These are phyloP conservation scores for Xerocomus cyaneibrunnescens DNA, from an alignment of 1,284 basidiomycete species.

Conservation along the genomic window DNA sequence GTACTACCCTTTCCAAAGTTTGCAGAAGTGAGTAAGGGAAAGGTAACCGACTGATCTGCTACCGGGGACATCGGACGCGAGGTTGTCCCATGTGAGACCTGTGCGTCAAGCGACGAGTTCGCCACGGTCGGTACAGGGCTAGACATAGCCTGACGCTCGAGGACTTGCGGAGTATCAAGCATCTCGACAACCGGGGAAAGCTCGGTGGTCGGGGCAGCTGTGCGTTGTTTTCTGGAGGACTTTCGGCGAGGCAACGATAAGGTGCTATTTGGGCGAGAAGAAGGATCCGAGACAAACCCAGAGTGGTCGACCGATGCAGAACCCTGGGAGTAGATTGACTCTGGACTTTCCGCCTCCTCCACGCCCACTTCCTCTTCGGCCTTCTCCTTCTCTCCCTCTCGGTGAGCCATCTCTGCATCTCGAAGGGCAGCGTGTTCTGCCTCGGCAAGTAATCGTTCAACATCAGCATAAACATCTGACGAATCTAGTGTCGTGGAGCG, in stretches of 20 bases:
- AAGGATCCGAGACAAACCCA: not conserved
- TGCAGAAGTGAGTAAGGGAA: slow-evolving; percentile 29
- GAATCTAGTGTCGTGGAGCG: slow-evolving; percentile 9
- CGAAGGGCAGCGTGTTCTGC: slow-evolving; percentile 15
- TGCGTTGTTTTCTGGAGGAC: slow-evolving; percentile 14
- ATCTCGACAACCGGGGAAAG: slow-evolving; percentile 25
- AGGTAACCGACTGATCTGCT: not conserved
- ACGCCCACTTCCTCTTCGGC: not conserved
- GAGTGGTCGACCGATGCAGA: slow-evolving; percentile 26
- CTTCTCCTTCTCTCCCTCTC: not conserved
- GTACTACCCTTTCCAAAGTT: slow-evolving; percentile 26
- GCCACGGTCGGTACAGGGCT: slow-evolving; percentile 2
- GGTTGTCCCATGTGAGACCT: slow-evolving; percentile 13
- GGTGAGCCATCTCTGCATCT: slow-evolving; percentile 13
- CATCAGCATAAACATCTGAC: slow-evolving; percentile 1
- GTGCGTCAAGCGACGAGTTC: slow-evolving; percentile 13
- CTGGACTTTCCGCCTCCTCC: slow-evolving; percentile 4
- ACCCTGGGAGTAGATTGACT: slow-evolving; percentile 24
- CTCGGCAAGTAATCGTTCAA: slow-evolving; percentile 17
- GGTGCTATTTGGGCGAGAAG: slow-evolving; percentile 1
- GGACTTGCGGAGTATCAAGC: slow-evolving; percentile 12
- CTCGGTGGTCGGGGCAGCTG: not conserved
- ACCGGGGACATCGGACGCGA: slow-evolving; percentile 10
- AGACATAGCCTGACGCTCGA: not conserved
- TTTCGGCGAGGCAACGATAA: slow-evolving; percentile 3